Evolutionary conservation across 306 rosid species (phyloP), one percentile per base, ranked within the genome.

Genomic region (Vigna reflexopilosa): DNA sequence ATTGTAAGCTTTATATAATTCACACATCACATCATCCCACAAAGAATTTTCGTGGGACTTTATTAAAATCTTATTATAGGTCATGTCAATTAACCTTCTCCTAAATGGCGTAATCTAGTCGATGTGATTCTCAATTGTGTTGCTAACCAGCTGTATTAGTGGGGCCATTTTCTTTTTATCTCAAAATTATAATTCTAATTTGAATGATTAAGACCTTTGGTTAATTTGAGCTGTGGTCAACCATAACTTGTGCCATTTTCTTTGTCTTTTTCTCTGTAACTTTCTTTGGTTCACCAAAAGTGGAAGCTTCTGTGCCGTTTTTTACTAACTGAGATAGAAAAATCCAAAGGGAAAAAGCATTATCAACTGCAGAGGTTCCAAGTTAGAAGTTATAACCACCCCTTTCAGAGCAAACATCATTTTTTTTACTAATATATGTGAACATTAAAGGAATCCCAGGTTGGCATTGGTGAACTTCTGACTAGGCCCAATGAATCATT

Each of bases 71-170:
- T 80, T 28, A 76, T 79, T 81, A 83, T 79, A 85, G 67, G 93
- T 90, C 87, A 87, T 90, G 81, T 90, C 97, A 89, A 86, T 87
- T 89, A 78, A 69, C 47, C 84, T 54, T 79, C 70, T 84, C 17
- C 85, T 80, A 83, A 84, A 75, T 85, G 51, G 59, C 59, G 70
- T 72, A 89, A 93, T 88, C 92, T 87, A 81, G 50, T 81, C 79
- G 90, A 87, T 84, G 73, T 93, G 93, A 90, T 87, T 88, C 86
- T 86, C 67, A 72, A 77, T 82, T 79, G 79, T 80, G 93, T 88
- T 89, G 95, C 89, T 83, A 90, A 90, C 88, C 96, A 94, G 98
- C 98, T 94, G 98, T 88, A 45, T 83, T 67, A 84, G 90, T 91
- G 85, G 91, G 85, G 83, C 75, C 82, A 75, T 67, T 80, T 50